A percentile compares a stretch with the other conserved stretches of the same genome.
Conservation (phyloP, 2,329 filamentous ascomycete species). For the Cercospora berteroae region DNA sequence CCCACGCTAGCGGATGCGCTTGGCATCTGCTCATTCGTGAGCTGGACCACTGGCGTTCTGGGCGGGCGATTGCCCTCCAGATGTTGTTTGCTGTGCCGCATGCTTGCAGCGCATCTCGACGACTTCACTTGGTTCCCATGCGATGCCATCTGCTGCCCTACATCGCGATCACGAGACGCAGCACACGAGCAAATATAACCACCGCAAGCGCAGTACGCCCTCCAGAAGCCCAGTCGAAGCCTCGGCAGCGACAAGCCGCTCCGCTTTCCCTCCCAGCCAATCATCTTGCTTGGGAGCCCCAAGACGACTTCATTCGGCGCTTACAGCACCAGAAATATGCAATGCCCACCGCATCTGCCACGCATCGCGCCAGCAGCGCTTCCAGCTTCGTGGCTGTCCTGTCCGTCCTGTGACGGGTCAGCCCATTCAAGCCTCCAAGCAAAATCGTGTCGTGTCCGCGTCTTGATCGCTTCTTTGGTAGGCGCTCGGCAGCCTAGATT, state of each 20-base stretch:
- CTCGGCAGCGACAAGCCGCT: constrained; percentile 9
- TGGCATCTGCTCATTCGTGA: constrained; percentile 18
- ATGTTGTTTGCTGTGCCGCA: constrained; percentile 6
- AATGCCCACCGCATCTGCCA: constrained; percentile 24
- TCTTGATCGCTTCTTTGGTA: constrained; percentile 14
- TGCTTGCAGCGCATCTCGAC: neutral
- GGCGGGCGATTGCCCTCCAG: neutral
- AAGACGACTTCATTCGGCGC: constrained; percentile 26
- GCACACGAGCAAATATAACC: neutral
- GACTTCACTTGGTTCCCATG: neutral
- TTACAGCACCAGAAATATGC: constrained; percentile 23
- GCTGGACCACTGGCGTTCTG: neutral
- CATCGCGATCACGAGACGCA: neutral
- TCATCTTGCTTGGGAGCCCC: neutral
- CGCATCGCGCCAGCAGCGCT: constrained; percentile 15
- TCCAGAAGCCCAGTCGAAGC: constrained; percentile 9
- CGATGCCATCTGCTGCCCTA: neutral
- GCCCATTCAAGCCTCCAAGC: constrained; percentile 9
- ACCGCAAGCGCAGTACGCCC: neutral
- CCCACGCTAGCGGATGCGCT: constrained; percentile 21
- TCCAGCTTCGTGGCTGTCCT: constrained; percentile 7
- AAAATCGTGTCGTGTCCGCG: constrained; percentile 2
- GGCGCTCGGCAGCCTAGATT: constrained; percentile 15
- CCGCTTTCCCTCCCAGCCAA: constrained; percentile 13
- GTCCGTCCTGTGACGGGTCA: constrained; percentile 19